Percentiles rank a stretch among this genome's conserved stretches.
Evolutionary conservation across 2,329 filamentous ascomycete genomes (phyloP).

Genomic region (Fusarium sp.): DNA sequence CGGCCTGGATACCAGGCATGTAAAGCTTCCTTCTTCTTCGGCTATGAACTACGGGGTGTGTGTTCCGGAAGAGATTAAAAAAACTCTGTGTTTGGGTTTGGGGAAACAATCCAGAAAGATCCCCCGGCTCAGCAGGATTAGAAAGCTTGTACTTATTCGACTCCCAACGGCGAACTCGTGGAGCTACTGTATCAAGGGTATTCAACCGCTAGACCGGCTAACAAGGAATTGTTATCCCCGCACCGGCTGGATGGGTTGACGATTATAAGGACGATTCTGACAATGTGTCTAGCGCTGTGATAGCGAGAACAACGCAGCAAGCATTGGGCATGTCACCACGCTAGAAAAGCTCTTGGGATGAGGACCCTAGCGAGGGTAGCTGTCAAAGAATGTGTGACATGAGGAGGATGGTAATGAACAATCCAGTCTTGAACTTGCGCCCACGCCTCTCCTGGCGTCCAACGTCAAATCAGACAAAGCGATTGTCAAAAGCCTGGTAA

Average conservation of each 20-base stretch:
- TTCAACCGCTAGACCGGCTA: constrained; percentile 27
- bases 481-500: background rate
- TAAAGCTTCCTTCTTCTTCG: constrained; percentile 7
- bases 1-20: constrained; percentile 14
- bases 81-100: constrained; percentile 18
- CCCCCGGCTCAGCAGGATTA: constrained; percentile 26
- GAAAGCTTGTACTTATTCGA: constrained; percentile 19
- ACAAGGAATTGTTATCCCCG: constrained; percentile 35
- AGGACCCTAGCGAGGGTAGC: constrained; percentile 21
- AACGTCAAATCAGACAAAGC: background rate
- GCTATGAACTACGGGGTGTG: constrained; percentile 25
- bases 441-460: background rate
- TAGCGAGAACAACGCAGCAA: constrained; percentile 45
- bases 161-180: constrained; percentile 28
- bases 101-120: constrained; percentile 41
- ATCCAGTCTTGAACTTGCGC: background rate
- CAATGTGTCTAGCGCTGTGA: constrained; percentile 49
- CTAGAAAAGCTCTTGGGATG: constrained; percentile 40
- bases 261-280: constrained; percentile 46
- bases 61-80: constrained; percentile 25
- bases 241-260: constrained; percentile 39
- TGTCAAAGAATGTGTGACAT: constrained; percentile 17
- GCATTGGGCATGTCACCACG: constrained; percentile 40
- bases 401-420: constrained; percentile 11
- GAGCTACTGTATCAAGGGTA: constrained; percentile 25